Conservation (phyloP, 768 basidiomycete genomes). For the Lactifluus rugatus region DNA sequence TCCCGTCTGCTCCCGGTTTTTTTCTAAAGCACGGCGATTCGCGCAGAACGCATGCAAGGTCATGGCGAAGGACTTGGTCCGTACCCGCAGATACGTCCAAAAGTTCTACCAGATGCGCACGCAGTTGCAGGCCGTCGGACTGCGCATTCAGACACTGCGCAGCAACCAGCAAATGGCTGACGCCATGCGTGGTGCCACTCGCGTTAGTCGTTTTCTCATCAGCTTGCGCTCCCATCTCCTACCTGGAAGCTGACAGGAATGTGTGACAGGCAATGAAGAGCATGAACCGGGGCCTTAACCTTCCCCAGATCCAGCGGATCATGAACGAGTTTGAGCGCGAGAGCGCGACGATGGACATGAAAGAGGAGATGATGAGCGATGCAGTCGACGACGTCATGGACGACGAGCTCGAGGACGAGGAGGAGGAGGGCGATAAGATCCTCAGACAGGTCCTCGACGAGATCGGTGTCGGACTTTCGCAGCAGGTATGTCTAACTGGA, state of each 20-base stretch:
- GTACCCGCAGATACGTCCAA: constrained; percentile 89
- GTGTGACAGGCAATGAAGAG: constrained; percentile 80
- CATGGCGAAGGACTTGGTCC: constrained; percentile 97
- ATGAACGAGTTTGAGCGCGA: constrained; percentile 99
- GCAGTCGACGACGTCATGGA: constrained; percentile 97
- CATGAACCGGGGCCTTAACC: constrained; percentile 94
- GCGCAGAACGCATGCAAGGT: constrained; percentile 94
- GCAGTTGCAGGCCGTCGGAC: constrained; percentile 89
- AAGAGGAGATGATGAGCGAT: constrained; percentile 99
- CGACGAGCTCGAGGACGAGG: constrained; percentile 85
- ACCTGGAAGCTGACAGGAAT: background rate
- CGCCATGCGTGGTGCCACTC: constrained; percentile 96
- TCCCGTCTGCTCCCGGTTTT: background rate
- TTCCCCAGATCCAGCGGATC: constrained; percentile 89
- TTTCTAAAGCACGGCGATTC: background rate
- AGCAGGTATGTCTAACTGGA: constrained; percentile 45
- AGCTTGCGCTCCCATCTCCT: background rate
- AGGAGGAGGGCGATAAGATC: constrained; percentile 92
- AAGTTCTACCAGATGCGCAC: constrained; percentile 99
- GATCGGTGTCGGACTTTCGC: constrained; percentile 86
- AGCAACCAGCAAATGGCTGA: constrained; percentile 99
- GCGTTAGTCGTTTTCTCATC: constrained; percentile 46
- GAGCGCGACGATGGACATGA: constrained; percentile 99
- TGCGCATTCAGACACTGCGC: constrained; percentile 91
- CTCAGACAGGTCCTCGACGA: constrained; percentile 94